Evolutionary conservation across 805 yeast species (phyloP).

Genomic region (Wickerhamomyces strasburgensis): DNA sequence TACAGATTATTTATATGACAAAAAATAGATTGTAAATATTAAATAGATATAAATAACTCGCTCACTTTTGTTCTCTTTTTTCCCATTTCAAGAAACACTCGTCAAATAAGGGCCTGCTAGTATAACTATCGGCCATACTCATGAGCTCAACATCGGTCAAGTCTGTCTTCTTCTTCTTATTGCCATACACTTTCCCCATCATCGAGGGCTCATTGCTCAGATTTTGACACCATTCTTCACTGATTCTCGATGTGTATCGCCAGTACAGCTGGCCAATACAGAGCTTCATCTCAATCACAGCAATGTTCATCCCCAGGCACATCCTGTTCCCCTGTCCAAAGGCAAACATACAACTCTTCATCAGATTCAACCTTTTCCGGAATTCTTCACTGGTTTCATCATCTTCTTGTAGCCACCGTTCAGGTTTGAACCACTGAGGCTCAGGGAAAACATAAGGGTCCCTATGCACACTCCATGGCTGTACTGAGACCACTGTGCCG

Average conservation of each 20-base stretch:
- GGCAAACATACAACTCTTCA: conserved; percentile 54
- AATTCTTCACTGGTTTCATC: conserved; percentile 33
- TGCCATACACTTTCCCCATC: conserved; percentile 22
- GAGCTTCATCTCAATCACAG: conserved; percentile 60
- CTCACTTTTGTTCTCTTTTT: not conserved
- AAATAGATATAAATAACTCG: too few relatives aligned
- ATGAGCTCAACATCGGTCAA: conserved; percentile 41
- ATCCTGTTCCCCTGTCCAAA: conserved; percentile 71
- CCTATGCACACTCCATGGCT: conserved; percentile 63
- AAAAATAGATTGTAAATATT: too few relatives aligned
- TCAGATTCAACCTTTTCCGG: conserved; percentile 34
- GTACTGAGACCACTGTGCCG: conserved; percentile 55
- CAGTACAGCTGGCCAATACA: conserved; percentile 49
- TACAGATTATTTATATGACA: too few relatives aligned
- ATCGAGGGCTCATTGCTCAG: conserved; percentile 19
- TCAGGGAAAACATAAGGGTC: conserved; percentile 39
- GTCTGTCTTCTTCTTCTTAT: conserved; percentile 4
- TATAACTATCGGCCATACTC: conserved; percentile 54
- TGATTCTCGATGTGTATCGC: conserved; percentile 37
- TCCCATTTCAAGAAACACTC: conserved; percentile 42
- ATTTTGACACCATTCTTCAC: conserved; percentile 40
- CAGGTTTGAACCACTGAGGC: conserved; percentile 51
- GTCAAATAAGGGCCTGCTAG: conserved; percentile 47
- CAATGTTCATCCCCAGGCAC: conserved; percentile 71
- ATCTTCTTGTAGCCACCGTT: conserved; percentile 49